Conservation (phyloP, 306 rosid species). For the Sicyos baderoa region DNA sequence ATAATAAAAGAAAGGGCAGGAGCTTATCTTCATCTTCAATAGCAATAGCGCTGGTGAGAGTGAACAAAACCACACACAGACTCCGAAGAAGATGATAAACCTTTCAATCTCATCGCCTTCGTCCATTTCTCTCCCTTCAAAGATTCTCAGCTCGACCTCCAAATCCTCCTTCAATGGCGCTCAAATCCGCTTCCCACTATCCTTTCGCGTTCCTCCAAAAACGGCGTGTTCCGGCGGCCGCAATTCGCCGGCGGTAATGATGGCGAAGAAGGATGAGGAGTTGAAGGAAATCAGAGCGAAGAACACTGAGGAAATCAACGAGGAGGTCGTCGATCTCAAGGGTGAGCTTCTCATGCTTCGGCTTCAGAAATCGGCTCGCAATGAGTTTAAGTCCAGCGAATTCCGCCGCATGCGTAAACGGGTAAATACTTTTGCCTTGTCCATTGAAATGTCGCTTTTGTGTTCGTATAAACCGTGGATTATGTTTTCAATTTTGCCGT, state of each 20-base stretch:
- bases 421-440: conserved; percentile 30
- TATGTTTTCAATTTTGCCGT: not conserved
- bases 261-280: conserved; percentile 74
- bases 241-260: conserved; percentile 52
- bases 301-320: conserved; percentile 62
- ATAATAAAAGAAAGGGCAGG: too few relatives aligned
- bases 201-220: conserved; percentile 27
- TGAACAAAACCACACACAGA: conserved; percentile 5
- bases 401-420: conserved; percentile 78
- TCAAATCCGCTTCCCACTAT: conserved; percentile 28
- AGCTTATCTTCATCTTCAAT: not conserved
- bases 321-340: conserved; percentile 75
- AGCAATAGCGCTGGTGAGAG: not conserved
- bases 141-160: conserved; percentile 21
- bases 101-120: conserved; percentile 36
- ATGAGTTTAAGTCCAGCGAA: conserved; percentile 78
- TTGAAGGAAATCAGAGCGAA: conserved; percentile 62
- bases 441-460: too few relatives aligned
- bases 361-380: conserved; percentile 68
- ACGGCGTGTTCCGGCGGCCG: conserved; percentile 22
- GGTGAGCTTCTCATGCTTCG: conserved; percentile 91
- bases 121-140: conserved; percentile 26
- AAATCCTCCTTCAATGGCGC: conserved; percentile 42
- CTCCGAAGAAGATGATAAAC: conserved; percentile 27
- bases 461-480: not conserved